Evolutionary conservation across 345 rosid species (phyloP).

Genomic region (thale cress (Arabidopsis thaliana)): DNA sequence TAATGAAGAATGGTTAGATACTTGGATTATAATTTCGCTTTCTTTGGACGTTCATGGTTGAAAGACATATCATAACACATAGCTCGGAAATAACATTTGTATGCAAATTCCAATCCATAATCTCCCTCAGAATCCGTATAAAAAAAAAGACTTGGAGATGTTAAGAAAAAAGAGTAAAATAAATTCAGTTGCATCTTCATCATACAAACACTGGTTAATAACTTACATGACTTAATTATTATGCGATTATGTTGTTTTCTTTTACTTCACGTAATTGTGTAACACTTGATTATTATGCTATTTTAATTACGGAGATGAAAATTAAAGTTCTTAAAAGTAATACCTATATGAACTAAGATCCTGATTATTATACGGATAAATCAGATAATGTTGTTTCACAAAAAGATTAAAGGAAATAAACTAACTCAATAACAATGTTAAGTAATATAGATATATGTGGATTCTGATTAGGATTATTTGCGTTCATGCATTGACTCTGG

Average conservation of each 20-base stretch:
- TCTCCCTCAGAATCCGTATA: no score
- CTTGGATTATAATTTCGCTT: background rate
- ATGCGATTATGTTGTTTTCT: slow-evolving; percentile 4
- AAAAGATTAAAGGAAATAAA: background rate
- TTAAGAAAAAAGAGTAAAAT: background rate
- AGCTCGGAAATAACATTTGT: background rate
- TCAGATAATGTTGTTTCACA: background rate
- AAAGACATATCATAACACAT: background rate
- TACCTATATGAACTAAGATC: background rate
- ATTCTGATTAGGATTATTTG: background rate
- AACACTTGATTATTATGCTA: background rate
- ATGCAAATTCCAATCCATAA: no score
- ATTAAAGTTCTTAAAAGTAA: background rate
- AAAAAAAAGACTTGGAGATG: no score
- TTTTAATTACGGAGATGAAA: background rate
- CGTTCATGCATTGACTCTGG: slow-evolving; percentile 34
- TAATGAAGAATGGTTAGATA: background rate
- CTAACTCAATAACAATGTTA: background rate
- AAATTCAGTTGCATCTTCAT: background rate
- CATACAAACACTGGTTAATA: background rate
- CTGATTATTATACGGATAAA: background rate
- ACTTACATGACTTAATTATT: background rate
- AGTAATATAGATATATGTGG: background rate
- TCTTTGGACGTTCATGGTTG: background rate
- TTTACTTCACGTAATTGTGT: slow-evolving; percentile 1